Evolutionary conservation across 2,329 filamentous ascomycete genomes (phyloP).

Genomic region (Pleoardoris graminearum): DNA sequence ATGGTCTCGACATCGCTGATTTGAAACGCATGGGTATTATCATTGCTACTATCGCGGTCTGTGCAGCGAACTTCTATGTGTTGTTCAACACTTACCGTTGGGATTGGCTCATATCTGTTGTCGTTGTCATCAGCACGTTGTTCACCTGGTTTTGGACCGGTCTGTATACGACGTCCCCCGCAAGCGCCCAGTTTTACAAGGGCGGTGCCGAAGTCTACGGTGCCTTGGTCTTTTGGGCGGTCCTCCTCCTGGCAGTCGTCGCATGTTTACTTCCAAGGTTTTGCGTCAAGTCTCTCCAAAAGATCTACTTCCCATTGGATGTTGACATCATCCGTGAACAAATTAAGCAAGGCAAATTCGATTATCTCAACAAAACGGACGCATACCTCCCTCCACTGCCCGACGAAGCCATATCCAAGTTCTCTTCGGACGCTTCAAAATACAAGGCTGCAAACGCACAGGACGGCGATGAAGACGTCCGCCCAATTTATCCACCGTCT

Average conservation of each 20-base stretch:
- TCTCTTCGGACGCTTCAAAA: constrained; percentile 60
- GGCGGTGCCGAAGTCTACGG: constrained; percentile 78
- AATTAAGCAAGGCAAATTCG: constrained; percentile 79
- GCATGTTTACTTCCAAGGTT: constrained; percentile 88
- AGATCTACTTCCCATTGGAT: constrained; percentile 90
- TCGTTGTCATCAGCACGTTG: constrained; percentile 79
- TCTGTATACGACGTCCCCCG: constrained; percentile 70
- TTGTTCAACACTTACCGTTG: constrained; percentile 95
- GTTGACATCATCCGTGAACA: constrained; percentile 96
- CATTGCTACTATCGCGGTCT: constrained; percentile 78
- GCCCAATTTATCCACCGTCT: constrained; percentile 92
- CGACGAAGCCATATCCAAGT: constrained; percentile 55
- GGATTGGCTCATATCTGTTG: constrained; percentile 93
- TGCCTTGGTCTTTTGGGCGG: constrained; percentile 83
- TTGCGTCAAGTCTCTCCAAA: constrained; percentile 82
- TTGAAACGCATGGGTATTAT: constrained; percentile 84
- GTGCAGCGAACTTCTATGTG: constrained; percentile 92
- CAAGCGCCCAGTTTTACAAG: constrained; percentile 70
- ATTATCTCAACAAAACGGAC: constrained; percentile 65
- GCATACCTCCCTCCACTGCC: constrained; percentile 52
- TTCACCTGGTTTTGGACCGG: constrained; percentile 97
- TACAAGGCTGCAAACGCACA: constrained; percentile 50
- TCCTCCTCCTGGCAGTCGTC: constrained; percentile 75
- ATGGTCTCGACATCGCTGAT: constrained; percentile 76
- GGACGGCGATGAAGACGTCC: constrained; percentile 76